Conservation (phyloP, 805 yeast species). For the Cyberlindnera japonica region DNA sequence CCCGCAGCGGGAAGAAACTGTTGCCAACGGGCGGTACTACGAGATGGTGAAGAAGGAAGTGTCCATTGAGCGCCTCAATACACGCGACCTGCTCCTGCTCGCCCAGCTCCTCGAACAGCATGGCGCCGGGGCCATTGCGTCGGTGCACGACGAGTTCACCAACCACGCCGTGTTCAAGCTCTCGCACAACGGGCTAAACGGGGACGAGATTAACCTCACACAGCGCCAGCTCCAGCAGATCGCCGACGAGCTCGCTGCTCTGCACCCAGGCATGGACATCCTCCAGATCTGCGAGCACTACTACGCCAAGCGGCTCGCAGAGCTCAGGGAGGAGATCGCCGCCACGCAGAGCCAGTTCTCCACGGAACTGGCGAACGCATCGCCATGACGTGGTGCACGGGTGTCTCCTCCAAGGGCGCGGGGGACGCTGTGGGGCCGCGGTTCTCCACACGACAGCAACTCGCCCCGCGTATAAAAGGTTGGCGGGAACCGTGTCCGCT, state of each 20-base stretch:
- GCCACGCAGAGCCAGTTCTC: slow-evolving; percentile 12
- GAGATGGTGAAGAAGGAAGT: slow-evolving; percentile 8
- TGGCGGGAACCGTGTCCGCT: too few relatives aligned
- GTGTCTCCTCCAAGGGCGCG: neutral
- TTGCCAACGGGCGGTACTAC: too few relatives aligned
- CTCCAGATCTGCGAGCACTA: slow-evolving; percentile 23
- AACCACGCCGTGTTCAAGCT: slow-evolving; percentile 23
- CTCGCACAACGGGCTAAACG: slow-evolving; percentile 23
- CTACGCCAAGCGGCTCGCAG: slow-evolving; percentile 17
- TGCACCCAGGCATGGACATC: slow-evolving; percentile 12
- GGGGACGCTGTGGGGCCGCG: neutral
- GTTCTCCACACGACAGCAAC: neutral
- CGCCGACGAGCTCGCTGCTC: slow-evolving; percentile 2
- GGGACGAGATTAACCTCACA: slow-evolving; percentile 9
- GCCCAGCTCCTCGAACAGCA: slow-evolving; percentile 23
- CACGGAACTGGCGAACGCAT: neutral
- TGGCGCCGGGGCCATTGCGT: slow-evolving; percentile 13
- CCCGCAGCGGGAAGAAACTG: too few relatives aligned
- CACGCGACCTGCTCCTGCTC: slow-evolving; percentile 23
- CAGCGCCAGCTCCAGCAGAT: slow-evolving; percentile 6
- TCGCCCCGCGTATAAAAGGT: too few relatives aligned
- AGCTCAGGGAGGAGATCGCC: slow-evolving; percentile 15
- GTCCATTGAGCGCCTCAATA: slow-evolving; percentile 16
- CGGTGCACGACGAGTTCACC: slow-evolving; percentile 14
- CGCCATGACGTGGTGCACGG: too few relatives aligned